phyloP scores from a whole-genome alignment of 2,329 filamentous ascomycete genomes.

The Parafenestella ontariensis region DNA sequence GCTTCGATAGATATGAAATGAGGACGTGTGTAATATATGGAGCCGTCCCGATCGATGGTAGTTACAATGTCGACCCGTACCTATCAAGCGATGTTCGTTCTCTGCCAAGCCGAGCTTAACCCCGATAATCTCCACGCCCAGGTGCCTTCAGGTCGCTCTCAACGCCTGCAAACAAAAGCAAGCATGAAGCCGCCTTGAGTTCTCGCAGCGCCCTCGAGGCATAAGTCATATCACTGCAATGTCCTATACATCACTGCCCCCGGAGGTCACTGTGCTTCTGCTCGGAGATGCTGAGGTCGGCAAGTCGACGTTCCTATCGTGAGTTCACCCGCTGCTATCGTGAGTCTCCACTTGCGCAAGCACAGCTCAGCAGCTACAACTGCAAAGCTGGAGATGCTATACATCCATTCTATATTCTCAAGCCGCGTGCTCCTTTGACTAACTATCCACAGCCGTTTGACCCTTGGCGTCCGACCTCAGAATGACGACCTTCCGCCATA shows the following conservation, averaged over 20 bases:
- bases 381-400: slow-evolving; percentile 8
- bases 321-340: slow-evolving; percentile 42
- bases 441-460: slow-evolving; percentile 34
- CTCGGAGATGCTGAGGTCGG: slow-evolving; percentile 66
- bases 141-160: slow-evolving; percentile 1
- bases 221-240: slow-evolving; percentile 15
- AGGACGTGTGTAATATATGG: no score
- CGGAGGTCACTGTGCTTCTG: slow-evolving; percentile 58
- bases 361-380: background rate
- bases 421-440: no score
- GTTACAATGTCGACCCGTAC: no score
- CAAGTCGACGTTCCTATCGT: slow-evolving; percentile 70
- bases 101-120: slow-evolving; percentile 3
- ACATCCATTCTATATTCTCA: background rate
- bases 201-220: slow-evolving; percentile 1
- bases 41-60: no score
- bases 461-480: slow-evolving; percentile 37
- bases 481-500: slow-evolving; percentile 42
- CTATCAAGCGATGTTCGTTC: no score
- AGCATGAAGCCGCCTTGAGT: slow-evolving; percentile 23
- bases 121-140: slow-evolving; percentile 1
- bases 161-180: slow-evolving; percentile 2
- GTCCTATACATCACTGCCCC: slow-evolving; percentile 26
- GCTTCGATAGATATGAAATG: no score
- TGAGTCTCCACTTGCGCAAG: background rate